A percentile compares a stretch with the other conserved stretches of the same genome.
phyloP scores from a whole-genome alignment of 2,329 filamentous ascomycete genomes.

The Pseudocercospora pini-densiflorae region DNA sequence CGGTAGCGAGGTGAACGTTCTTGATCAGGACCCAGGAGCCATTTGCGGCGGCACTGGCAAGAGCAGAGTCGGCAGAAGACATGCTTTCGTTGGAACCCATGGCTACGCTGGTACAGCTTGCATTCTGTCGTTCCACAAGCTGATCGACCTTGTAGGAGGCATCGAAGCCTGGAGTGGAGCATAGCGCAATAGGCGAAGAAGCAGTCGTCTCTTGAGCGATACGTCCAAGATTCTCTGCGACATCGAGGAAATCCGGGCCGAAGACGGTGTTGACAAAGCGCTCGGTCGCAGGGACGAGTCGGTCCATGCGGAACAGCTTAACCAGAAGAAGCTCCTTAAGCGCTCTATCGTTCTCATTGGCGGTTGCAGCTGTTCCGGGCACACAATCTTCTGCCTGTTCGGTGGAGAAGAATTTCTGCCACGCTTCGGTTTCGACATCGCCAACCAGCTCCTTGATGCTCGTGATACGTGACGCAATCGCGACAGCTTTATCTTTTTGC shows the following conservation, averaged over 20 bases:
- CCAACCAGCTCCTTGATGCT: conserved; percentile 76
- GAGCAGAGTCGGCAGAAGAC: conserved; percentile 91
- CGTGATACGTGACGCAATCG: conserved; percentile 69
- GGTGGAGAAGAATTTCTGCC: conserved; percentile 82
- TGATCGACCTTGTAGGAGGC: conserved; percentile 99
- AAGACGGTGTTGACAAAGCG: conserved; percentile 88
- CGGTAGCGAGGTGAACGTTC: conserved; percentile 95
- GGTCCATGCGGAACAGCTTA: conserved; percentile 93
- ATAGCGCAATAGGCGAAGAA: conserved; percentile 84
- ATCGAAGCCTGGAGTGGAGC: conserved; percentile 95
- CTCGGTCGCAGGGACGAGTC: conserved; percentile 91
- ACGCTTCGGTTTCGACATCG: conserved; percentile 64
- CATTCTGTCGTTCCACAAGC: conserved; percentile 80
- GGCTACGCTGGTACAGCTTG: conserved; percentile 92
- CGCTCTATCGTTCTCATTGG: conserved; percentile 70
- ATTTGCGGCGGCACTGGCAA: conserved; percentile 86
- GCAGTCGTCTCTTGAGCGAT: conserved; percentile 85
- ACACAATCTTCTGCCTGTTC: conserved; percentile 86
- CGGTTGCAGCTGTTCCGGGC: conserved; percentile 66
- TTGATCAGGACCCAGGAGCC: conserved; percentile 98
- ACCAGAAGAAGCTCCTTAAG: conserved; percentile 85
- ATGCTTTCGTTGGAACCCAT: conserved; percentile 98
- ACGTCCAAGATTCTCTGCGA: conserved; percentile 81
- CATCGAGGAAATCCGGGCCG: conserved; percentile 78
- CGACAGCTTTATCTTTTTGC: conserved; percentile 70